Base-by-base conservation (phyloP, 148 eudicot species). In the Bassia scoparia region DNA sequence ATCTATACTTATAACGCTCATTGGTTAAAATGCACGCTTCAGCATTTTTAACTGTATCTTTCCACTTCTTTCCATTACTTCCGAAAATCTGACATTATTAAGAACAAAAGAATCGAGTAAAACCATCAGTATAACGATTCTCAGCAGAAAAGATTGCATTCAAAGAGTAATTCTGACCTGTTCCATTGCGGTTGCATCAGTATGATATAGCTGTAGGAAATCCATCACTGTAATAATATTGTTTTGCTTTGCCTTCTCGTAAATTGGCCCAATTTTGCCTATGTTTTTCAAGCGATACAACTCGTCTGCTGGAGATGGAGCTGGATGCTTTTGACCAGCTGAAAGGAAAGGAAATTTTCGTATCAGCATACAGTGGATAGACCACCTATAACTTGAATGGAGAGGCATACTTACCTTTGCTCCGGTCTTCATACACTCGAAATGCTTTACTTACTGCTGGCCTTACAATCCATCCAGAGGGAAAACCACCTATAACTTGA, bases 371-470 rank as follows among this genome's bases (percentile, higher is more conserved):
- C 37, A 0, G n/a, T 64, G 49, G n/a, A 64, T 9, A 52, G n/a
- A n/a, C n/a, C n/a, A n/a, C n/a, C n/a, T n/a, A n/a, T n/a, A n/a
- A 29, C 16, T 17, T 48, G 0, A 4, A 33, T 23, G 10, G 35
- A 24, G n/a, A 71, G 37, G 29, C 17, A 43, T 60, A 12, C 5
- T 81, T 80, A 88, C 96, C 62, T 67, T 84, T 83, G 54, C 78
- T 77, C 34, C 92, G 90, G 63, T 81, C 82, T 76, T 88, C 96
- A 73, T 81, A 83, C 77, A 90, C 96, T 70, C 74, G 50, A 64
- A 90, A 88, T 7, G 84, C 72, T n/a, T 77, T 79, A 50, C 86
- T 86, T 65, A 76, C 85, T 14, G 89, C 92, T 71, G 78, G 87
- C 79, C 80, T 82, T 26, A 90, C 72, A 76, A 79, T 81, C 37